Percentiles rank a stretch among this genome's conserved stretches.
Conservation (phyloP, 176 grass and related monocot species). For the Triticum timopheevii region DNA sequence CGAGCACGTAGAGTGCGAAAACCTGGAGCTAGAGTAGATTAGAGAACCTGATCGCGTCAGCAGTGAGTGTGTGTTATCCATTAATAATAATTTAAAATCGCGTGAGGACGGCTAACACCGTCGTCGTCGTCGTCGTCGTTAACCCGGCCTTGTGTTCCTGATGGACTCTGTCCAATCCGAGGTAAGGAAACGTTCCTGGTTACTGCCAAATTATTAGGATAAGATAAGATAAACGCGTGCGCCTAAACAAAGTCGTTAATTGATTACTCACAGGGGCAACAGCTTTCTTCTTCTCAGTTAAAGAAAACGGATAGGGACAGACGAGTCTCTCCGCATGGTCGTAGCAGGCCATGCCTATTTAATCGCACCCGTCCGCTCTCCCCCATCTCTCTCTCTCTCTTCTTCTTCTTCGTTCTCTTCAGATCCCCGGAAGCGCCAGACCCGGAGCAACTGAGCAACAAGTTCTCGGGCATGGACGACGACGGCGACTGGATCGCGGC, state of each 20-base stretch:
- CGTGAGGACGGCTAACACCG: background rate
- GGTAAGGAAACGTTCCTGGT: background rate
- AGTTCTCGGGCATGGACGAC: conserved; percentile 30
- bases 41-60: too few relatives aligned
- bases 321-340: background rate
- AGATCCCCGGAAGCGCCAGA: background rate
- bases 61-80: conserved; percentile 11
- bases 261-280: background rate
- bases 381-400: background rate
- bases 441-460: background rate
- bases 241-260: background rate
- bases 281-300: background rate
- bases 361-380: background rate
- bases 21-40: too few relatives aligned
- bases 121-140: too few relatives aligned
- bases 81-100: background rate
- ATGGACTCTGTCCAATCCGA: background rate
- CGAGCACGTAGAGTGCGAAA: background rate
- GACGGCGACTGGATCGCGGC: conserved; percentile 55
- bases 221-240: background rate
- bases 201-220: background rate
- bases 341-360: conserved; percentile 20
- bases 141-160: background rate
- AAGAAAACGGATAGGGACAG: too few relatives aligned
- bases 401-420: background rate